Evolutionary conservation across 345 rosid genomes (phyloP), one percentile per base, ranked within the genome.

Genomic region (Dovyalis caffra): DNA sequence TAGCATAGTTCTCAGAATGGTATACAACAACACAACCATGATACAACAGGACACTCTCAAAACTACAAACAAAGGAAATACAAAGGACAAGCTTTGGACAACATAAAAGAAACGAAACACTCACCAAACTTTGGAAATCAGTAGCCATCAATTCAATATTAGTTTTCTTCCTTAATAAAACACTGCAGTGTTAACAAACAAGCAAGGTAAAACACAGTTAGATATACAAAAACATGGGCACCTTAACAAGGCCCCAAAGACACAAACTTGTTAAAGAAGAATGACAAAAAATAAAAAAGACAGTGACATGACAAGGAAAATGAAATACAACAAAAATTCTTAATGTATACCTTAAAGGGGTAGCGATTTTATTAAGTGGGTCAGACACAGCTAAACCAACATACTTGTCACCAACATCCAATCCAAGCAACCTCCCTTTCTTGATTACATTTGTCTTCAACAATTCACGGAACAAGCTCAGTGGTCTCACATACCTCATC

Each of bases 351-450:
- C 97, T 88, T 69, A 95, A 73, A 75, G 95, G 99, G 6, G 82
- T 76, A 0, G 98, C 96, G 43, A 90, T 67, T 77, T 72, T 81
- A 57, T 89, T 87, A 0, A 43, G 56, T 11, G 78, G 70, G 83
- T 93, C 96, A 1, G 91, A 93, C 35, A 93, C 70, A 37, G 98
- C 89, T 67, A 95, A 75, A 0, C 99, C 99, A 26, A 95, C 93
- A 74, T 90, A 93, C 81, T 90, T 91, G 73, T 90, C 93, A 6
- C 97, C 97, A 8, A 95, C 92, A 81, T 93, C 98, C 87, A 95
- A 86, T 26, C 96, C 96, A 10, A 90, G 96, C 49, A 85, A 83
- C 73, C 93, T 82, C 31, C 85, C 86, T 60, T 73, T 64, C 69
- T 76, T 71, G 67, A 60, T 43, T 29, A 72, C 77, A 69, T 80